Evolutionary conservation across 2,329 filamentous ascomycete species (phyloP).

Genomic region (Biscogniauxia mediterranea): DNA sequence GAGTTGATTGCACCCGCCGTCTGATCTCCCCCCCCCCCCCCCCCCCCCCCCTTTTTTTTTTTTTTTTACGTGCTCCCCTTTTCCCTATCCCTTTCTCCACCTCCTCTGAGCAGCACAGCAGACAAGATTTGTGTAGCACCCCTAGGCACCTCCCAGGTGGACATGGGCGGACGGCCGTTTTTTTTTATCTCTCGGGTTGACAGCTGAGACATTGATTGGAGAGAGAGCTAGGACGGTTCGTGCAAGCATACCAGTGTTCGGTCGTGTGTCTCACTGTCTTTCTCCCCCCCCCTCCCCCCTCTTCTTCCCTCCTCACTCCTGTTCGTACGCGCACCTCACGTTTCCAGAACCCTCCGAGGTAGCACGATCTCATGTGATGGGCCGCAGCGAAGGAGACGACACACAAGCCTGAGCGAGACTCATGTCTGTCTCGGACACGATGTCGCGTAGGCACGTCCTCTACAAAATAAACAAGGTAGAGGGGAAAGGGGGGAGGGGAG

Average conservation of each 20-base stretch:
- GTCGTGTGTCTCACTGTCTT: not conserved
- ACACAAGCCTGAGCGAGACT: slow-evolving; percentile 16
- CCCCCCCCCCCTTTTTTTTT: too few relatives aligned
- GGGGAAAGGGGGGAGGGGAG: not conserved
- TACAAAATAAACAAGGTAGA: not conserved
- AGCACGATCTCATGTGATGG: slow-evolving; percentile 19
- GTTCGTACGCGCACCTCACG: slow-evolving; percentile 18
- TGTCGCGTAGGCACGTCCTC: slow-evolving; percentile 1
- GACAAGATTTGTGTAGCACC: not conserved
- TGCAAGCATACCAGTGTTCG: slow-evolving; percentile 7
- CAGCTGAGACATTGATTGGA: slow-evolving; percentile 14
- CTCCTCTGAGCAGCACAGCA: not conserved
- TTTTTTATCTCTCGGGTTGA: slow-evolving; percentile 8
- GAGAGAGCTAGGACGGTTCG: not conserved
- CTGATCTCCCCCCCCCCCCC: slow-evolving; percentile 1
- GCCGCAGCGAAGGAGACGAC: slow-evolving; percentile 7
- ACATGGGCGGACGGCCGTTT: not conserved
- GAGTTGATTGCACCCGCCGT: not conserved
- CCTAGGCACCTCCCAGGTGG: not conserved
- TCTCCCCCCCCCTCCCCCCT: not conserved
- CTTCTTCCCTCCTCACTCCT: not conserved
- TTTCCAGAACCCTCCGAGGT: slow-evolving; percentile 20
- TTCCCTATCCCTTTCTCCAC: not conserved
- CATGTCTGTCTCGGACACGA: slow-evolving; percentile 20
- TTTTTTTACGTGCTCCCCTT: not conserved